Evolutionary conservation across 2,329 filamentous ascomycete genomes (phyloP).

Genomic region (Talaromyces sp.): DNA sequence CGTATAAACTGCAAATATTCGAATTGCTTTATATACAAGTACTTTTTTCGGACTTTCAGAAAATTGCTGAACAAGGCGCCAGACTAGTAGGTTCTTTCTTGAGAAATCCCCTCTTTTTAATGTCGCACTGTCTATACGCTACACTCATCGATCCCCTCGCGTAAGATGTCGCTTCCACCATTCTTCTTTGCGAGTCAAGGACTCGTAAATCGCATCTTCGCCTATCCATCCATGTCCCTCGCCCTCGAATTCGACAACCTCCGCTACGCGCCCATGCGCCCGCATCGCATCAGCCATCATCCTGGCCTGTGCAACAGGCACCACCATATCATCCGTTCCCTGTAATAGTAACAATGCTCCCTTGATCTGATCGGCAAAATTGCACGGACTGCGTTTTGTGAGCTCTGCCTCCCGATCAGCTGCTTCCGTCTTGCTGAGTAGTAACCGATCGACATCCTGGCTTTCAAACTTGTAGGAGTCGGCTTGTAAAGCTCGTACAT

Average conservation of each 20-base stretch:
- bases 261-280: slow-evolving; percentile 48
- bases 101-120: background rate
- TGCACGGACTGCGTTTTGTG: slow-evolving; percentile 53
- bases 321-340: slow-evolving; percentile 59
- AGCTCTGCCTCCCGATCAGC: slow-evolving; percentile 49
- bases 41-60: background rate
- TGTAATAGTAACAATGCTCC: slow-evolving; percentile 60
- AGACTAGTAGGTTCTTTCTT: no score
- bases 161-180: slow-evolving; percentile 23
- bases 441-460: slow-evolving; percentile 53
- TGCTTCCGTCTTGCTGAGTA: slow-evolving; percentile 41
- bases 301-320: slow-evolving; percentile 60
- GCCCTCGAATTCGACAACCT: slow-evolving; percentile 52
- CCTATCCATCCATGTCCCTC: slow-evolving; percentile 54
- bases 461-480: slow-evolving; percentile 62
- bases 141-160: background rate
- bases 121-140: background rate
- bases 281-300: slow-evolving; percentile 55
- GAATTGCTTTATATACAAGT: background rate
- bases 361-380: slow-evolving; percentile 52
- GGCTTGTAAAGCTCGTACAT: slow-evolving; percentile 50
- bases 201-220: slow-evolving; percentile 22
- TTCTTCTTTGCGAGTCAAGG: slow-evolving; percentile 18
- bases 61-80: no score
- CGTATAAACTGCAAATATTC: background rate